phyloP scores from a whole-genome alignment of 2,329 filamentous ascomycete genomes.

The Emergomyces orientalis region DNA sequence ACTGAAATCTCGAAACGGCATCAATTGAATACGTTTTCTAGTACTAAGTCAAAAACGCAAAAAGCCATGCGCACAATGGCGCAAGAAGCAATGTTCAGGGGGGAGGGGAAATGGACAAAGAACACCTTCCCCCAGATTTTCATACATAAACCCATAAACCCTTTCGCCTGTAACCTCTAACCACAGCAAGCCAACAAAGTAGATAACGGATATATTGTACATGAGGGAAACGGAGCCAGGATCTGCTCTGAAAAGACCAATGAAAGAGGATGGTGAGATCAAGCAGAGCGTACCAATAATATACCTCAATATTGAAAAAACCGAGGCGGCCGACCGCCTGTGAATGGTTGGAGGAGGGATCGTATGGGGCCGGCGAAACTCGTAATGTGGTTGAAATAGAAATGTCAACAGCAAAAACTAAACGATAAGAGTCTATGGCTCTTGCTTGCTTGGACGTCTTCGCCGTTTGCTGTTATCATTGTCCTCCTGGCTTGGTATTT shows the following conservation, averaged over 20 bases:
- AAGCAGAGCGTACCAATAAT: background rate
- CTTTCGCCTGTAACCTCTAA: conserved; percentile 7
- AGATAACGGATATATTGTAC: conserved; percentile 1
- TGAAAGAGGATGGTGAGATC: background rate
- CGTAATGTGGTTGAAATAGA: background rate
- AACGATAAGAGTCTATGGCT: background rate
- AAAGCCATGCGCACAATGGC: background rate
- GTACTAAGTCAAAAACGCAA: background rate
- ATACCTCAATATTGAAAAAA: background rate
- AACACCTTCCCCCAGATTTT: background rate
- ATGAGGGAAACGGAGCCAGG: background rate
- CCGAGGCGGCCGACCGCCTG: background rate
- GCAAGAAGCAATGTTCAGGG: background rate
- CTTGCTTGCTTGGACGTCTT: background rate
- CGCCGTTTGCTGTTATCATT: background rate
- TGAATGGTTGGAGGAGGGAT: background rate
- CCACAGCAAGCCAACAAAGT: background rate
- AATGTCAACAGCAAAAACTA: background rate
- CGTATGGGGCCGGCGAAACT: background rate
- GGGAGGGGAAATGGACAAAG: background rate
- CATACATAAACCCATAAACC: conserved; percentile 3
- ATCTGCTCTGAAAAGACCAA: background rate
- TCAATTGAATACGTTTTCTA: background rate
- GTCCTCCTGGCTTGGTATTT: background rate
- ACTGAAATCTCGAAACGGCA: background rate